A percentile compares a stretch with the other conserved stretches of the same genome.
Conservation (phyloP, 1,284 basidiomycete genomes). For the Ustilago shanxiensis region DNA sequence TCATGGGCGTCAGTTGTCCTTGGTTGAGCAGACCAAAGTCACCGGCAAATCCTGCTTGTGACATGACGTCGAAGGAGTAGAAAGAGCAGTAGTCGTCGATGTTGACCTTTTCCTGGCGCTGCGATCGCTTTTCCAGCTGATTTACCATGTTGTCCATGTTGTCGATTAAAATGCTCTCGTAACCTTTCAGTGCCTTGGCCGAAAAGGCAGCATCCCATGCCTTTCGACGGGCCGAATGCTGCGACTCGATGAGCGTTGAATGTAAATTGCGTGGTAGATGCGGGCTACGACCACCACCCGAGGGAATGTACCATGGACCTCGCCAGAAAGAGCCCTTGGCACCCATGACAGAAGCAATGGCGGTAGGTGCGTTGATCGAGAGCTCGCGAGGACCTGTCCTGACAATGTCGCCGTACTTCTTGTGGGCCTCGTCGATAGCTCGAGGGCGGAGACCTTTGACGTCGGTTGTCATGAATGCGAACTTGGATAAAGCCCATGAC, state of each 20-base stretch:
- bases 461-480: constrained; percentile 33
- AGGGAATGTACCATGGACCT: constrained; percentile 45
- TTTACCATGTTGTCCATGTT: constrained; percentile 33
- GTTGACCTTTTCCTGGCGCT: constrained; percentile 30
- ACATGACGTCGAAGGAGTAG: constrained; percentile 52
- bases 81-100: constrained; percentile 42
- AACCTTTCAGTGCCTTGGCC: constrained; percentile 48
- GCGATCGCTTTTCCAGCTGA: constrained; percentile 32
- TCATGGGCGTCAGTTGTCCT: constrained; percentile 30
- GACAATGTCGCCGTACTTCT: constrained; percentile 44
- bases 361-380: constrained; percentile 38
- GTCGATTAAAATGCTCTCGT: constrained; percentile 39
- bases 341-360: constrained; percentile 35
- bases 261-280: constrained; percentile 36
- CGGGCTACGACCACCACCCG: constrained; percentile 17
- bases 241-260: constrained; percentile 20
- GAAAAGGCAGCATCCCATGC: constrained; percentile 49
- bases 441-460: constrained; percentile 24
- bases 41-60: constrained; percentile 32
- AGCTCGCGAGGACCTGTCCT: constrained; percentile 46
- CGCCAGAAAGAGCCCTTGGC: constrained; percentile 25
- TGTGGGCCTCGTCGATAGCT: constrained; percentile 27
- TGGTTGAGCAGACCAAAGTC: constrained; percentile 44
- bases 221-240: constrained; percentile 37
- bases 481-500: constrained; percentile 34